Evolutionary conservation across 2,329 filamentous ascomycete species (phyloP).

Genomic region (Fusarium succisae): DNA sequence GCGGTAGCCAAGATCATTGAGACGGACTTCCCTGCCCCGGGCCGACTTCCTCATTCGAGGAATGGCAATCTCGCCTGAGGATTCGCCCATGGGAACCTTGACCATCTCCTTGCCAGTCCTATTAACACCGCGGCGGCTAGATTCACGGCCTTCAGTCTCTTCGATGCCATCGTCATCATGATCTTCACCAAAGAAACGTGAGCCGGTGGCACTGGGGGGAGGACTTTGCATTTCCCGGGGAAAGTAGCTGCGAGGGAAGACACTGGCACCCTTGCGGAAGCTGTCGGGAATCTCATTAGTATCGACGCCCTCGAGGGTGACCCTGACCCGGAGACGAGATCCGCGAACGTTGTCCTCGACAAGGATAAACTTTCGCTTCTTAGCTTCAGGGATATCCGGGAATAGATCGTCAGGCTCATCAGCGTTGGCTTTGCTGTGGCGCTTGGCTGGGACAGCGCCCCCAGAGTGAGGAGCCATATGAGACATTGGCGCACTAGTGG

Average conservation of each 20-base stretch:
- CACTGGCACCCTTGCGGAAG: conserved; percentile 88
- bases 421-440: conserved; percentile 56
- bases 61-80: conserved; percentile 78
- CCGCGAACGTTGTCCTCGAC: conserved; percentile 89
- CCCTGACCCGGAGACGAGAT: conserved; percentile 84
- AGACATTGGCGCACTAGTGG: conserved; percentile 69
- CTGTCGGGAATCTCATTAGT: conserved; percentile 97
- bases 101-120: conserved; percentile 56
- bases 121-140: conserved; percentile 48
- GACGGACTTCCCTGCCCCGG: conserved; percentile 82
- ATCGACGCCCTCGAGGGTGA: conserved; percentile 91
- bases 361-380: conserved; percentile 95
- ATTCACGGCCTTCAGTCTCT: conserved; percentile 59
- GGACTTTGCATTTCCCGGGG: conserved; percentile 92
- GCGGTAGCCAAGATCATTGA: conserved; percentile 92
- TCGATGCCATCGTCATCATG: conserved; percentile 64
- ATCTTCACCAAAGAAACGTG: conserved; percentile 78
- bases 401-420: conserved; percentile 78
- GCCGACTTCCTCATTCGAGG: conserved; percentile 76
- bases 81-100: conserved; percentile 72
- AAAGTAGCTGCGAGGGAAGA: conserved; percentile 92
- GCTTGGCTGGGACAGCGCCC: conserved; percentile 50
- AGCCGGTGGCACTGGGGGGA: conserved; percentile 77
- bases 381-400: conserved; percentile 86
- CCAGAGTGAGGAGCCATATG: conserved; percentile 58